These are phyloP conservation scores for Penicillium sp. DNA, from an alignment of 2,329 filamentous ascomycete species.

Conservation along the genomic window DNA sequence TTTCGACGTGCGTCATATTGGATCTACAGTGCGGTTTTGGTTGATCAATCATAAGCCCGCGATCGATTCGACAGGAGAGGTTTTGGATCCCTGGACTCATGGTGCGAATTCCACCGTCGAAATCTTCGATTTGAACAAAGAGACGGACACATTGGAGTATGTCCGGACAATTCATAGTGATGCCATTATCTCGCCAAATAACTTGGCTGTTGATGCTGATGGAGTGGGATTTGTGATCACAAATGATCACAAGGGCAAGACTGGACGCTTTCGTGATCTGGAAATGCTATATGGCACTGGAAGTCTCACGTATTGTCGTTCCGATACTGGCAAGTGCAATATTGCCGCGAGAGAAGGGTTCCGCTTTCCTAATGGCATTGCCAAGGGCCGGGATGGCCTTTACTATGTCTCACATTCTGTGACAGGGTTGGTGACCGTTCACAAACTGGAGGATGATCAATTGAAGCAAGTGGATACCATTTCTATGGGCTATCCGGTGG, in stretches of 20 bases:
- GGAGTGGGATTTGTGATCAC: slow-evolving; percentile 38
- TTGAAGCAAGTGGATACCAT: slow-evolving; percentile 21
- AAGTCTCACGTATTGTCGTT: slow-evolving; percentile 29
- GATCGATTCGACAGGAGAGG: slow-evolving; percentile 29
- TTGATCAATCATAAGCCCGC: slow-evolving; percentile 38
- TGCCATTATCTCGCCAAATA: slow-evolving; percentile 37
- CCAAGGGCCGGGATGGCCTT: slow-evolving; percentile 31
- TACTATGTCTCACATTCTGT: slow-evolving; percentile 36
- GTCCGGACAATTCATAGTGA: slow-evolving; percentile 34
- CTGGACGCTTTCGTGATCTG: slow-evolving; percentile 16
- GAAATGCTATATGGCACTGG: slow-evolving; percentile 31
- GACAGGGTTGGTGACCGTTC: slow-evolving; percentile 25
- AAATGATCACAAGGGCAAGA: slow-evolving; percentile 38
- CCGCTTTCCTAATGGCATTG: slow-evolving; percentile 38
- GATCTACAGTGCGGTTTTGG: slow-evolving; percentile 28
- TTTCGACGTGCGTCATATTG: slow-evolving; percentile 31
- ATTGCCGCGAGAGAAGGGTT: slow-evolving; percentile 24
- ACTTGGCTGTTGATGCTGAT: slow-evolving; percentile 33
- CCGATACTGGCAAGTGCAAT: slow-evolving; percentile 26
- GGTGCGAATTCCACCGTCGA: slow-evolving; percentile 43
- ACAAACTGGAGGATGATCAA: slow-evolving; percentile 5
- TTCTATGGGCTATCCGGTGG: slow-evolving; percentile 29
- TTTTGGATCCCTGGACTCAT: slow-evolving; percentile 28
- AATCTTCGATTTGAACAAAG: slow-evolving; percentile 30
- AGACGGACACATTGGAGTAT: slow-evolving; percentile 29